Conservation (phyloP, 208 protist genomes). For the Trypanosoma lewisi region DNA sequence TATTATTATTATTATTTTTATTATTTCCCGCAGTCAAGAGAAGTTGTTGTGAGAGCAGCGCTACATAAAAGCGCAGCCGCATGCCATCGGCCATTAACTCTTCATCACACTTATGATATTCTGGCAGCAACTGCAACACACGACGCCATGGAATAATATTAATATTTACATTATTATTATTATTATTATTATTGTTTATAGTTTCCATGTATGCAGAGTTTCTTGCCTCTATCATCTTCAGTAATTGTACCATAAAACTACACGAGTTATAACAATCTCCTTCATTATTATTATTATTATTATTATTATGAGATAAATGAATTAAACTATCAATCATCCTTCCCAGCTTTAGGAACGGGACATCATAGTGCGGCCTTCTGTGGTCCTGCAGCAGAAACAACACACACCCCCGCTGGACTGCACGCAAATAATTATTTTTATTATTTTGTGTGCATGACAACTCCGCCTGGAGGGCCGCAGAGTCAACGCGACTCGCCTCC, state of each 20-base stretch:
- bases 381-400: conserved; percentile 23
- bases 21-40: background rate
- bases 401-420: conserved; percentile 26
- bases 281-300: background rate
- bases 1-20: conserved; percentile 4
- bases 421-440: background rate
- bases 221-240: conserved; percentile 12
- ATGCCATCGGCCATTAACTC: background rate
- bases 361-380: conserved; percentile 28
- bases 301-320: background rate
- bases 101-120: background rate
- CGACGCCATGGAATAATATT: conserved; percentile 28
- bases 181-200: background rate
- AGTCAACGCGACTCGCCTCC: conserved; percentile 6
- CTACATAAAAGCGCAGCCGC: conserved; percentile 13
- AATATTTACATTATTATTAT: background rate
- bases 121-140: conserved; percentile 15
- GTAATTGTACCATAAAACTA: conserved; percentile 3
- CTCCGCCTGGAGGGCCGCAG: conserved; percentile 13
- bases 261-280: too few species aligned
- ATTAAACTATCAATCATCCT: conserved; percentile 19
- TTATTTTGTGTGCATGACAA: background rate
- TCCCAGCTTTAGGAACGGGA: conserved; percentile 31
- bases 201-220: background rate
- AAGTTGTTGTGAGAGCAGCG: conserved; percentile 10